These are phyloP conservation scores for Pichia sporocuriosa DNA, from an alignment of 805 yeast species.

Conservation along the genomic window DNA sequence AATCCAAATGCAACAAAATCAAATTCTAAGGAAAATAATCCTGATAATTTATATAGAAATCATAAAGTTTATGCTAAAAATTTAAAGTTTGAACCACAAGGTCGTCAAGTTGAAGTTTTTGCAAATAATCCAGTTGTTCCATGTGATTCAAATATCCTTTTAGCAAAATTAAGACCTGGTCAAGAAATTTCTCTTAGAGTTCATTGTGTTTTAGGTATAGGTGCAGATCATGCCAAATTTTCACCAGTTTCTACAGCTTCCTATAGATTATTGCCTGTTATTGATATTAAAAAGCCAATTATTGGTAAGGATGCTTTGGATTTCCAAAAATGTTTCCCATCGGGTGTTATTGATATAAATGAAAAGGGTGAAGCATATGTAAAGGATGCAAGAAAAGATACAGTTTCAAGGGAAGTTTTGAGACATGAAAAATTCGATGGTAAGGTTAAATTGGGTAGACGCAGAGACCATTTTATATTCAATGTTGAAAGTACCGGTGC, in stretches of 20 bases:
- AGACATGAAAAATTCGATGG: constrained; percentile 88
- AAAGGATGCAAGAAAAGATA: constrained; percentile 86
- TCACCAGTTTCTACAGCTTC: constrained; percentile 97
- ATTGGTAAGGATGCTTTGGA: constrained; percentile 67
- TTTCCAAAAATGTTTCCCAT: constrained; percentile 86
- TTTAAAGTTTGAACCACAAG: constrained; percentile 86
- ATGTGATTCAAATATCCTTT: constrained; percentile 79
- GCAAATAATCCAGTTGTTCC: constrained; percentile 63
- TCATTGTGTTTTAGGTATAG: constrained; percentile 87
- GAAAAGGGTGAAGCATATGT: constrained; percentile 67
- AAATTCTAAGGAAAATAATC: constrained; percentile 73
- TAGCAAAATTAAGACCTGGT: constrained; percentile 93
- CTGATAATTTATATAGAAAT: constrained; percentile 76
- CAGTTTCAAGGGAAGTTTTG: constrained; percentile 93
- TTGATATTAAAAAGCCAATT: constrained; percentile 69
- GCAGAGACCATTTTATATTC: constrained; percentile 88
- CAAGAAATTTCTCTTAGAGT: constrained; percentile 89
- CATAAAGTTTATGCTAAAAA: constrained; percentile 86
- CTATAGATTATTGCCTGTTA: constrained; percentile 84
- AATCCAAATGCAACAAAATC: constrained; percentile 78
- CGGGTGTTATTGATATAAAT: constrained; percentile 81
- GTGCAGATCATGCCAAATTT: constrained; percentile 90
- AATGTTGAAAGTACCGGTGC: constrained; percentile 95
- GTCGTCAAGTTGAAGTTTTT: constrained; percentile 70
- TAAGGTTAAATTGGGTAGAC: constrained; percentile 85